Conservation (phyloP, 495 filamentous ascomycete genomes). For the Podospora sp. region DNA sequence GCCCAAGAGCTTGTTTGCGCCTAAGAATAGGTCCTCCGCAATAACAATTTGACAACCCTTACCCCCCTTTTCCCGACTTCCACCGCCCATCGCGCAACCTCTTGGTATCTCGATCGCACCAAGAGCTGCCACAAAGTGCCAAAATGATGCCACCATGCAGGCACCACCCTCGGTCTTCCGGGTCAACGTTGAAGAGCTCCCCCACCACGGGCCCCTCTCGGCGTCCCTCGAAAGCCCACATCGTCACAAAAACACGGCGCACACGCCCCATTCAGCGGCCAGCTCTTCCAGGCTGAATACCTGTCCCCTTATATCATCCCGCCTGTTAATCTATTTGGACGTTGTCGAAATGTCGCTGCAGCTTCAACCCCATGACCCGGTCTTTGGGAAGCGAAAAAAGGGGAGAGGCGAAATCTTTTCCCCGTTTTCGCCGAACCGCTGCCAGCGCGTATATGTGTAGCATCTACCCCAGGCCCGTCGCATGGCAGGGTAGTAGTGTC, state of each 20-base stretch:
- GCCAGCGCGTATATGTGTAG: conserved; percentile 5
- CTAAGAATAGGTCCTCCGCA: conserved; percentile 16
- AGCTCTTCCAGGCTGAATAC: conserved; percentile 18
- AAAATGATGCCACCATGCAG: conserved; percentile 7
- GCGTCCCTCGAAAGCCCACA: background rate
- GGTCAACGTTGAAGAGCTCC: conserved; percentile 5
- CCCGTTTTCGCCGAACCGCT: background rate
- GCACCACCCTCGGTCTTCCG: conserved; percentile 15
- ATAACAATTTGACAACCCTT: conserved; percentile 8
- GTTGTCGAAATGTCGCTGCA: background rate
- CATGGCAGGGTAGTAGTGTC: background rate
- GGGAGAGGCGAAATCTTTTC: background rate
- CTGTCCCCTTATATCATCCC: conserved; percentile 20
- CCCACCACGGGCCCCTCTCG: background rate
- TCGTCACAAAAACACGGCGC: background rate
- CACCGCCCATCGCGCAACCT: conserved; percentile 6
- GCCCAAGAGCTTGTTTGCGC: conserved; percentile 5
- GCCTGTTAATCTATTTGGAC: conserved; percentile 20
- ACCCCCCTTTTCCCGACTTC: conserved; percentile 10
- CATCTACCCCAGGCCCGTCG: conserved; percentile 9
- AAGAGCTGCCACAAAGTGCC: background rate
- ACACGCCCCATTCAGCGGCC: background rate
- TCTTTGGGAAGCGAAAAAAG: conserved; percentile 20
- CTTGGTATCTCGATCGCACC: background rate
- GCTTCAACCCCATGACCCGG: conserved; percentile 19